A percentile compares a stretch with the other conserved stretches of the same genome.
These are phyloP conservation scores for Fonsecaea monophora DNA, from an alignment of 2,329 filamentous ascomycete species.

Conservation along the genomic window DNA sequence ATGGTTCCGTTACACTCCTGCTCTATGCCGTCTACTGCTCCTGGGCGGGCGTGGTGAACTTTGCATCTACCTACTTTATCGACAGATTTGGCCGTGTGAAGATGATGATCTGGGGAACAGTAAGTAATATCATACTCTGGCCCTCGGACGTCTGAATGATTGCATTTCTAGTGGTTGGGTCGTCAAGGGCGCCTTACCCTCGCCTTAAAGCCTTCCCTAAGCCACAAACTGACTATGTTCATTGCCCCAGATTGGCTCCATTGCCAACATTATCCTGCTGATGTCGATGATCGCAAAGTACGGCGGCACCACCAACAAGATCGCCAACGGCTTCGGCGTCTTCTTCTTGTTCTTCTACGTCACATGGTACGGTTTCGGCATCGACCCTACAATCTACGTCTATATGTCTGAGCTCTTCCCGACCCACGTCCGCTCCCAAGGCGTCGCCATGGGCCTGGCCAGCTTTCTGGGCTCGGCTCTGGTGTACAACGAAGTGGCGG, in stretches of 20 bases:
- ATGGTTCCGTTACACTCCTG: constrained; percentile 36
- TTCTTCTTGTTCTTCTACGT: constrained; percentile 51
- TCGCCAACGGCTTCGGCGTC: constrained; percentile 44
- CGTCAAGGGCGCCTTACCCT: no score
- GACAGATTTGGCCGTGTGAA: constrained; percentile 44
- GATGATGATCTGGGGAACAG: constrained; percentile 48
- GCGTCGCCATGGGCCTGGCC: not conserved
- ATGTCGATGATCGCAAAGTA: constrained; percentile 43
- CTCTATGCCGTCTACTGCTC: not conserved
- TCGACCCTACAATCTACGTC: not conserved
- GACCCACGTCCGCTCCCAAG: not conserved
- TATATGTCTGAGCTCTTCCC: constrained; percentile 1
- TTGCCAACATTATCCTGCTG: not conserved
- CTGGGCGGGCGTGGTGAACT: constrained; percentile 22
- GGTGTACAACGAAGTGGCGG: not conserved
- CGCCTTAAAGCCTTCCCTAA: no score
- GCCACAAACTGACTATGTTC: no score
- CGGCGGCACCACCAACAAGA: constrained; percentile 43
- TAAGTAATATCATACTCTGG: no score
- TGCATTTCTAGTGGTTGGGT: no score
- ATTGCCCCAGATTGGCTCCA: not conserved
- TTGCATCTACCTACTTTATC: constrained; percentile 6
- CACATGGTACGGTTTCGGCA: constrained; percentile 48
- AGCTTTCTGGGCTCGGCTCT: not conserved
- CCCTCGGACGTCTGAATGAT: no score